Evolutionary conservation across 1,284 basidiomycete species (phyloP).

Genomic region (Anthracocystis panici-leucophaei): DNA sequence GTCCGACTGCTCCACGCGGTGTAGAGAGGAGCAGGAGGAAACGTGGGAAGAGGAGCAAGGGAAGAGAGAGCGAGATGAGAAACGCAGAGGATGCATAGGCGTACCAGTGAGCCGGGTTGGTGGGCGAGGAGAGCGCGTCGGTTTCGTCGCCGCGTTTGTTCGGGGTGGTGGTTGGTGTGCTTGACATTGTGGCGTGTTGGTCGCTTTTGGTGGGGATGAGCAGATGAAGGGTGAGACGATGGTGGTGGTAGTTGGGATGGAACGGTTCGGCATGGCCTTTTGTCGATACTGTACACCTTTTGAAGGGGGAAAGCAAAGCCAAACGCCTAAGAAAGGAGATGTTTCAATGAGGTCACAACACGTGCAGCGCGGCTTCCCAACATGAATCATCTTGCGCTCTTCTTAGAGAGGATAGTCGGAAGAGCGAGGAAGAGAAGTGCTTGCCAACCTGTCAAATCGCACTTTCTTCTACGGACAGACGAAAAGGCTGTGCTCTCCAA

Average conservation of each 20-base stretch:
- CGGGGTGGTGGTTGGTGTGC: not conserved
- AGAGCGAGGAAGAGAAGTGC: not conserved
- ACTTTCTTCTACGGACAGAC: too few relatives aligned
- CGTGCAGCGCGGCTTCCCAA: not conserved
- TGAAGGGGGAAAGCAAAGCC: not conserved
- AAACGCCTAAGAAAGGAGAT: too few relatives aligned
- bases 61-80: conserved; percentile 42
- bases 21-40: conserved; percentile 47
- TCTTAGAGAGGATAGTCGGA: too few relatives aligned
- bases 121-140: conserved; percentile 41
- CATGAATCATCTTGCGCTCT: conserved; percentile 21
- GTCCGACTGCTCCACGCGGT: conserved; percentile 44
- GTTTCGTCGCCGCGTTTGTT: conserved; percentile 25
- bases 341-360: conserved; percentile 22
- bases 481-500: too few relatives aligned
- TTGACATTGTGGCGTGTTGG: not conserved
- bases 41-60: conserved; percentile 45
- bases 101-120: conserved; percentile 53
- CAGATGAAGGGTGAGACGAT: not conserved
- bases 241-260: not conserved
- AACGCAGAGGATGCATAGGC: conserved; percentile 47
- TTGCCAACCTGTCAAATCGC: too few relatives aligned
- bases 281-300: not conserved
- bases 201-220: not conserved
- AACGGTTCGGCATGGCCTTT: not conserved